These are phyloP conservation scores for Porcisia hertigi DNA, from an alignment of 208 protist genomes.

Conservation along the genomic window DNA sequence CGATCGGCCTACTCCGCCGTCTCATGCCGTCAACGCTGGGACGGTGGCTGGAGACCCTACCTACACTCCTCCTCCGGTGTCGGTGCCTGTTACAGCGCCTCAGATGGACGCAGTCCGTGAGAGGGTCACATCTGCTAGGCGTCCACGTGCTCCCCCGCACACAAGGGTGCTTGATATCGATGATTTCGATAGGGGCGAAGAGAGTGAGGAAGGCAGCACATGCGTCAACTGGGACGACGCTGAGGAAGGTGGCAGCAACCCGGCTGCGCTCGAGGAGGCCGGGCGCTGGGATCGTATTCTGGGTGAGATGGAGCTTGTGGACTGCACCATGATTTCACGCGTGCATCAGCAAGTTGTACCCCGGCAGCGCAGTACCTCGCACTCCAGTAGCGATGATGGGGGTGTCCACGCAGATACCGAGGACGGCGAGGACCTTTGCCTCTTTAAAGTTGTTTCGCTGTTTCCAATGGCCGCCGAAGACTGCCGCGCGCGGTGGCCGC, in stretches of 20 bases:
- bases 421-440: slow-evolving; percentile 14
- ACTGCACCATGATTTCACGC: slow-evolving; percentile 29
- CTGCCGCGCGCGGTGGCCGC: slow-evolving; percentile 19
- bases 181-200: background rate
- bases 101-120: background rate
- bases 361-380: background rate
- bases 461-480: slow-evolving; percentile 22
- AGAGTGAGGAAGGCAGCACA: background rate
- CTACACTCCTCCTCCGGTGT: too few species aligned
- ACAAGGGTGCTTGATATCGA: background rate
- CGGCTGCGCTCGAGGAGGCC: slow-evolving; percentile 12
- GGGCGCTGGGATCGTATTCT: slow-evolving; percentile 26
- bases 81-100: background rate
- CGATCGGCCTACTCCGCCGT: background rate
- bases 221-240: background rate
- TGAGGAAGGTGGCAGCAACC: background rate
- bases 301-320: slow-evolving; percentile 23
- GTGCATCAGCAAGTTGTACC: slow-evolving; percentile 19
- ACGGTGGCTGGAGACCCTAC: too few species aligned
- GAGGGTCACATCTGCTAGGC: background rate
- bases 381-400: background rate
- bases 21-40: too few species aligned
- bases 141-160: background rate
- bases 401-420: background rate
- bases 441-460: slow-evolving; percentile 32